phyloP scores from a whole-genome alignment of 352 stramenopile species.

The Phytophthora pistaciae region DNA sequence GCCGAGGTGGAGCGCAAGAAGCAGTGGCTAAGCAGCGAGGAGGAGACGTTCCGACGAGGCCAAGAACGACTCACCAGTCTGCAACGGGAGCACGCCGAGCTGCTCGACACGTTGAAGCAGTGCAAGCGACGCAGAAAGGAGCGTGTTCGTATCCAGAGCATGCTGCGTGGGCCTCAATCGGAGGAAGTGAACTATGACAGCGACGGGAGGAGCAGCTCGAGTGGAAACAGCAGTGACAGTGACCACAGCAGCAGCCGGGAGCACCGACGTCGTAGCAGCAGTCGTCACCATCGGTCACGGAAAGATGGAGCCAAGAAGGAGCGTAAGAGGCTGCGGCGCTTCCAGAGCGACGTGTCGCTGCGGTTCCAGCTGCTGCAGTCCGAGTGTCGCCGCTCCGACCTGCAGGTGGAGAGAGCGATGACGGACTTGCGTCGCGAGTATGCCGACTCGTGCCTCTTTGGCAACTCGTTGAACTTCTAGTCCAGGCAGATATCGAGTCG shows the following conservation, averaged over 20 bases:
- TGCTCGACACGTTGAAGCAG: conserved; percentile 50
- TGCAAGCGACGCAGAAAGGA: conserved; percentile 47
- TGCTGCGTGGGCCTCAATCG: conserved; percentile 34
- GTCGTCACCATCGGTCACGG: conserved; percentile 1
- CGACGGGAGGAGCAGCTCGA: conserved; percentile 17
- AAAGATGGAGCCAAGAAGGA: conserved; percentile 49
- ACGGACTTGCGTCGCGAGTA: conserved; percentile 71
- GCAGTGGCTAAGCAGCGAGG: conserved; percentile 42
- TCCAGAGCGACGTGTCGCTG: conserved; percentile 58
- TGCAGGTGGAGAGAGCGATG: conserved; percentile 64
- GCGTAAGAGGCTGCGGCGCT: conserved; percentile 46
- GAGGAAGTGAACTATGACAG: conserved; percentile 18
- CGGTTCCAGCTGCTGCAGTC: conserved; percentile 72
- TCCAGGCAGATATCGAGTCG: background rate
- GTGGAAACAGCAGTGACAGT: conserved; percentile 20
- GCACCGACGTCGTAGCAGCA: conserved; percentile 1
- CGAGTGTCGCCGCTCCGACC: conserved; percentile 58
- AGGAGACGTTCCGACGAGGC: conserved; percentile 41
- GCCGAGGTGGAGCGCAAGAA: conserved; percentile 43
- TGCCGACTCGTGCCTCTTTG: conserved; percentile 72
- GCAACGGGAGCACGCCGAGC: conserved; percentile 46
- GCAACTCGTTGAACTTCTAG: conserved; percentile 42
- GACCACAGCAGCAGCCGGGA: conserved; percentile 13
- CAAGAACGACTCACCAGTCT: conserved; percentile 38
- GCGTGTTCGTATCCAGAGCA: conserved; percentile 39